phyloP scores from a whole-genome alignment of 441 rosid species.

The Gossypium laxum region DNA sequence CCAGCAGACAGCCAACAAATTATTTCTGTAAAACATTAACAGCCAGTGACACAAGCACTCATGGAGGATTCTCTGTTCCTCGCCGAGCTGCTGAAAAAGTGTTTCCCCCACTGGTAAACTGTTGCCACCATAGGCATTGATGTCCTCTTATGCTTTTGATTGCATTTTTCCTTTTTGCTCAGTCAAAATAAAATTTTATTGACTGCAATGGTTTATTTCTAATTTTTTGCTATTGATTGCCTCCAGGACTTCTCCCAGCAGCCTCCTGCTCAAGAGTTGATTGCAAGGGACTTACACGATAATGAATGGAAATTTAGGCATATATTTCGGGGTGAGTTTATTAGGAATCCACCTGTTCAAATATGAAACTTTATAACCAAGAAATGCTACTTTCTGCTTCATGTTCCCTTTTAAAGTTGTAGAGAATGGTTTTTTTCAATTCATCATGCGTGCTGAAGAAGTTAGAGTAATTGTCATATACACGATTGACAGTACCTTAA shows the following conservation, averaged over 20 bases:
- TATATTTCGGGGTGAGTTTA: constrained; percentile 69
- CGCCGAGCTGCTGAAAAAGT: constrained; percentile 99
- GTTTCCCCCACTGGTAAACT: constrained; percentile 78
- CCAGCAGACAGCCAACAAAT: constrained; percentile 86
- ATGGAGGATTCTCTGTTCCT: constrained; percentile 98
- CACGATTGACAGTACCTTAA: neutral
- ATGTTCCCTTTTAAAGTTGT: neutral
- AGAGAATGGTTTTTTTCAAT: neutral
- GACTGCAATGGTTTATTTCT: constrained; percentile 9
- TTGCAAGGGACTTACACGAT: constrained; percentile 94
- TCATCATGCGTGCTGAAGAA: constrained; percentile 5
- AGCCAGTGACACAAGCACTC: constrained; percentile 97
- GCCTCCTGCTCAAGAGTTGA: constrained; percentile 94
- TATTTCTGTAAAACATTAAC: constrained; percentile 94
- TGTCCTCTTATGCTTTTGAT: neutral
- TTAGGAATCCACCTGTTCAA: neutral
- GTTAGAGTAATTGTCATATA: neutral
- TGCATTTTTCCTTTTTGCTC: too few relatives aligned
- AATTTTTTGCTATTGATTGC: constrained; percentile 11
- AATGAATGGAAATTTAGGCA: constrained; percentile 97
- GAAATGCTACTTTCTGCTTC: neutral
- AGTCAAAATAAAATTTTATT: too few relatives aligned
- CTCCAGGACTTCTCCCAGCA: constrained; percentile 78
- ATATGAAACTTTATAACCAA: neutral
- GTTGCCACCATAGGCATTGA: neutral